Evolutionary conservation across 1,139 yeast species (phyloP).

Genomic region (Nakaseomyces uthaithaninus): DNA sequence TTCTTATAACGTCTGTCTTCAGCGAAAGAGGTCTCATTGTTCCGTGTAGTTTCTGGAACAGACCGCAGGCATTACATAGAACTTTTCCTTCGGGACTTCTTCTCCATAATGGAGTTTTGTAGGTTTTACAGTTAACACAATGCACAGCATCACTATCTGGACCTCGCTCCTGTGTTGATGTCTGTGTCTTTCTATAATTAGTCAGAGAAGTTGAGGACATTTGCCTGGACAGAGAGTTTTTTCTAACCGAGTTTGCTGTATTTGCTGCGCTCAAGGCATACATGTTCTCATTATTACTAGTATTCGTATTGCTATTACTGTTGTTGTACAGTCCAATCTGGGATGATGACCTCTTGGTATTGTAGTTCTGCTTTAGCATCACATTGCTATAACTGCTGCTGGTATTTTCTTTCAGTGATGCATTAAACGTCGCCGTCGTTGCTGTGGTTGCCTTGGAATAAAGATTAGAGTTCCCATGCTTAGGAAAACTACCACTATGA

Average conservation of each 20-base stretch:
- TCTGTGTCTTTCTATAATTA: conserved; percentile 22
- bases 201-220: conserved; percentile 27
- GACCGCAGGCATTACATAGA: conserved; percentile 92
- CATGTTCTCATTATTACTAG: not conserved
- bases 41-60: conserved; percentile 87
- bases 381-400: not conserved
- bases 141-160: conserved; percentile 25
- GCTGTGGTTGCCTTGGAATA: conserved; percentile 5
- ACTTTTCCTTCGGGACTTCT: conserved; percentile 92
- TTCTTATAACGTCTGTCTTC: conserved; percentile 90
- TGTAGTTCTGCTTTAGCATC: not conserved
- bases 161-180: conserved; percentile 16
- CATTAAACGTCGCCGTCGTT: not conserved
- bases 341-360: conserved; percentile 8
- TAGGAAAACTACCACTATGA: conserved; percentile 3
- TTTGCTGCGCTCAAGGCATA: conserved; percentile 16
- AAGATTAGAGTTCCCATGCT: not conserved
- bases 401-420: not conserved
- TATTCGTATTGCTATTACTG: not conserved
- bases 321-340: not conserved
- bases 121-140: conserved; percentile 88
- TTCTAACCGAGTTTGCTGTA: conserved; percentile 26
- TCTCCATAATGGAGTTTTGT: conserved; percentile 93
- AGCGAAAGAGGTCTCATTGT: conserved; percentile 86
- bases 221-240: conserved; percentile 25